Evolutionary conservation across 495 filamentous ascomycete genomes (phyloP), one percentile per base, ranked within the genome.

Genomic region (Hyaloscypha finlandica): DNA sequence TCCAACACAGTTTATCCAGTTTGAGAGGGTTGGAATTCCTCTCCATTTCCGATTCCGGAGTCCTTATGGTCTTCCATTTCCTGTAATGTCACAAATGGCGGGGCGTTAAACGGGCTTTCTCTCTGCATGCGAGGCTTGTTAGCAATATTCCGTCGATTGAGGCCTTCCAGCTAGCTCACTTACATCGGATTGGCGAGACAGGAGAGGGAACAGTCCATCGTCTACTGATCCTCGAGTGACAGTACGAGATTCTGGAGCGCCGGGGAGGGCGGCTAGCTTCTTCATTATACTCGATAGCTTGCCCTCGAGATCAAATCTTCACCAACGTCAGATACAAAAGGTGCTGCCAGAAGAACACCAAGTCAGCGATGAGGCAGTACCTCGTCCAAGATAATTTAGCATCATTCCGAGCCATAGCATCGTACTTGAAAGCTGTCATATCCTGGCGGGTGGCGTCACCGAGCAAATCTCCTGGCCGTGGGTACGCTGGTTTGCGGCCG

Each of bases 341-440:
- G 25, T 25, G 25, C 25, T 25, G 25, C 25, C 25, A 25, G 25
- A 32, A 3, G 9, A 42, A 19, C 31, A 60, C 33, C 4, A 8
- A 60, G 19, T 60, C 22, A 48, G 33, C 1, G 11, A 12, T 14
- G 22, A 35, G 29, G 8, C 16, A 6, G 20, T 62, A 71, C 65
- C 66, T 64, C 60, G 68, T 65, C 72, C 69, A 70, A 48, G 56
- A 59, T 8, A 33, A 48, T 53, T 66, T 71, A 2, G 48, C 35
- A 52, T 67, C 54, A 3, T 66, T 61, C 6, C 67, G 48, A 16
- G 72, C 69, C 72, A 74, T 71, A n/a, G 67, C 58, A 37, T 74
- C 61, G 58, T 74, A 74, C n/a, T 60, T 74, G 1, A 65, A 70
- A 8, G 31, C 45, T 2, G 72, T 71, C 72, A 74, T 74, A 32